Percentiles rank a stretch among this genome's conserved stretches.
These are phyloP conservation scores for Colletotrichum australisinense DNA, from an alignment of 2,329 filamentous ascomycete species.

Conservation along the genomic window DNA sequence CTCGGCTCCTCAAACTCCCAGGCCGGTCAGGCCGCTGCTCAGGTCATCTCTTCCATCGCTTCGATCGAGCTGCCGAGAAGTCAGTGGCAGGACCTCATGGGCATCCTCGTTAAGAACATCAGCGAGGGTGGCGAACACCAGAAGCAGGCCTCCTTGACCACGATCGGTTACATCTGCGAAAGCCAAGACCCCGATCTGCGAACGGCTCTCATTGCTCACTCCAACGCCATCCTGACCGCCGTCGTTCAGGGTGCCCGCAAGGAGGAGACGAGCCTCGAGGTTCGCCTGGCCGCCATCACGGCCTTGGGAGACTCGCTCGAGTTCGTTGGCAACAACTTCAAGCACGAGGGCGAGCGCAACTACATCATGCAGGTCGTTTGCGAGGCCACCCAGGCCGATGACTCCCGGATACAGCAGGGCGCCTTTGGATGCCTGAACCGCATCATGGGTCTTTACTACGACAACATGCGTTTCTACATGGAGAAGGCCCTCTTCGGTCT, in stretches of 20 bases:
- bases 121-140: constrained; percentile 86
- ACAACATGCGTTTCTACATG: constrained; percentile 99
- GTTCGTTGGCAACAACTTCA: constrained; percentile 98
- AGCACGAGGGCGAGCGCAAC: constrained; percentile 98
- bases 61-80: constrained; percentile 92
- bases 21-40: constrained; percentile 89
- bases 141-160: constrained; percentile 93
- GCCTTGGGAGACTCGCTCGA: constrained; percentile 96
- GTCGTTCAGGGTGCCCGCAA: constrained; percentile 98
- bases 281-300: constrained; percentile 91
- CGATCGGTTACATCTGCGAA: constrained; percentile 99
- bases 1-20: constrained; percentile 82
- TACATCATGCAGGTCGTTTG: constrained; percentile 99
- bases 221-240: constrained; percentile 96
- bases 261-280: constrained; percentile 91
- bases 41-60: constrained; percentile 95
- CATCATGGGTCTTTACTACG: constrained; percentile 99
- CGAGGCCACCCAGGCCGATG: constrained; percentile 95
- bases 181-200: constrained; percentile 90
- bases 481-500: constrained; percentile 98
- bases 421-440: constrained; percentile 97
- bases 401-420: constrained; percentile 92
- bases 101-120: constrained; percentile 89
- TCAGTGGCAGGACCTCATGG: constrained; percentile 95
- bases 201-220: constrained; percentile 83